A percentile compares a stretch with the other conserved stretches of the same genome.
phyloP scores from a whole-genome alignment of 192 early-diverging fungal species.

The Coemansia sp. region DNA sequence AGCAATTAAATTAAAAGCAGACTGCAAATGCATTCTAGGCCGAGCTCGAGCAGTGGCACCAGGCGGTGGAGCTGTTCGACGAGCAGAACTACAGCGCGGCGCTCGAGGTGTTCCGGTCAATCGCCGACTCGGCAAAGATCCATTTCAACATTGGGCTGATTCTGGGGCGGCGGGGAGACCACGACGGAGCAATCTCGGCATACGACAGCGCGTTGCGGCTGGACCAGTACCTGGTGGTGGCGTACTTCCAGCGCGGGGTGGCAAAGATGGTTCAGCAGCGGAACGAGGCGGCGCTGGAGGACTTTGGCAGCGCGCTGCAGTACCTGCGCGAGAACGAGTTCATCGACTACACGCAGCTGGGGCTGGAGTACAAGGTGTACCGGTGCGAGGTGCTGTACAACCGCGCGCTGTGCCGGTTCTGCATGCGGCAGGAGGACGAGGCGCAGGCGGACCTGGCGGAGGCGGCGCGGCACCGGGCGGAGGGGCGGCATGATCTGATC shows the following conservation, averaged over 20 bases:
- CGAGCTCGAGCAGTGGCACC: constrained; percentile 81
- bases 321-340: constrained; percentile 77
- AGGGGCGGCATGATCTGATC: constrained; percentile 66
- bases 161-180: constrained; percentile 66
- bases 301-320: constrained; percentile 78
- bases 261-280: constrained; percentile 69
- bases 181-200: constrained; percentile 70
- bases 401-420: constrained; percentile 77
- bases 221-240: constrained; percentile 86
- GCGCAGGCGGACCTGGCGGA: constrained; percentile 64
- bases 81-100: constrained; percentile 63
- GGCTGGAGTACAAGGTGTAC: constrained; percentile 84
- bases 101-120: constrained; percentile 60
- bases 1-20: background rate
- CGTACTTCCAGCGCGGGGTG: constrained; percentile 89
- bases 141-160: constrained; percentile 94
- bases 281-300: constrained; percentile 65
- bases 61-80: constrained; percentile 72
- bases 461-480: constrained; percentile 53
- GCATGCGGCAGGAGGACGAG: constrained; percentile 63
- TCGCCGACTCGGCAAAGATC: constrained; percentile 90
- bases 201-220: constrained; percentile 69
- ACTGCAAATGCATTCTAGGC: constrained; percentile 39
- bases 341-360: constrained; percentile 95
- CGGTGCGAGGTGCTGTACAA: constrained; percentile 89